phyloP scores from a whole-genome alignment of 208 protist species.

The Crithidia mellificae region DNA sequence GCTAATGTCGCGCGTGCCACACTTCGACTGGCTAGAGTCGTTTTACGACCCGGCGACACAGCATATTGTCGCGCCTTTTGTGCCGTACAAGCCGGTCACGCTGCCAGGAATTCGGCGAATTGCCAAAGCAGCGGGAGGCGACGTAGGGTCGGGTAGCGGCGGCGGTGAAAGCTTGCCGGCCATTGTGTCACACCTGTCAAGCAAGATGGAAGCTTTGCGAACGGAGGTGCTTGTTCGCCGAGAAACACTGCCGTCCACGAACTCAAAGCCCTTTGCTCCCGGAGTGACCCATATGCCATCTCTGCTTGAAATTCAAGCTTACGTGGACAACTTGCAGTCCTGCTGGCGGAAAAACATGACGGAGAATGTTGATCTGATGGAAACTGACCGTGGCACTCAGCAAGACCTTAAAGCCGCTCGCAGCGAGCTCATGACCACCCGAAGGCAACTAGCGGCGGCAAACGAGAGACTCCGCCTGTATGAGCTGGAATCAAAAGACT shows the following conservation, averaged over 20 bases:
- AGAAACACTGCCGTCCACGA: slow-evolving; percentile 41
- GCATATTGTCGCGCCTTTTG: slow-evolving; percentile 84
- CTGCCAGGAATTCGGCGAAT: slow-evolving; percentile 20
- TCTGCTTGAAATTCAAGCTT: slow-evolving; percentile 73
- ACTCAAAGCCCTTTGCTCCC: slow-evolving; percentile 39
- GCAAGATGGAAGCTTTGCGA: slow-evolving; percentile 21
- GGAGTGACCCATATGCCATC: slow-evolving; percentile 57
- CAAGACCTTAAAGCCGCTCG: slow-evolving; percentile 63
- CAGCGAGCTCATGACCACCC: slow-evolving; percentile 45
- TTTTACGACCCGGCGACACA: slow-evolving; percentile 88
- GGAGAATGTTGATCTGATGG: slow-evolving; percentile 58
- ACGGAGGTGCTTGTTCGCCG: slow-evolving; percentile 54
- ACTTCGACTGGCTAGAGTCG: slow-evolving; percentile 71
- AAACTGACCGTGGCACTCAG: slow-evolving; percentile 53
- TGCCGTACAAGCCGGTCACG: slow-evolving; percentile 27
- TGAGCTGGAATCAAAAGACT: slow-evolving; percentile 68
- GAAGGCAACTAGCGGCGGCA: slow-evolving; percentile 41
- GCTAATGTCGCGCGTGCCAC: slow-evolving; percentile 71
- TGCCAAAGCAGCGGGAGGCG: background rate
- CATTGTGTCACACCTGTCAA: slow-evolving; percentile 12
- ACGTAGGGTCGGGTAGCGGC: background rate
- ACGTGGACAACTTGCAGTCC: slow-evolving; percentile 82
- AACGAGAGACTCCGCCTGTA: slow-evolving; percentile 78
- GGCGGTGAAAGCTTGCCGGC: background rate
- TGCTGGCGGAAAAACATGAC: slow-evolving; percentile 77